phyloP scores from a whole-genome alignment of 1,284 basidiomycete species.

The Papiliotrema nemorosa region DNA sequence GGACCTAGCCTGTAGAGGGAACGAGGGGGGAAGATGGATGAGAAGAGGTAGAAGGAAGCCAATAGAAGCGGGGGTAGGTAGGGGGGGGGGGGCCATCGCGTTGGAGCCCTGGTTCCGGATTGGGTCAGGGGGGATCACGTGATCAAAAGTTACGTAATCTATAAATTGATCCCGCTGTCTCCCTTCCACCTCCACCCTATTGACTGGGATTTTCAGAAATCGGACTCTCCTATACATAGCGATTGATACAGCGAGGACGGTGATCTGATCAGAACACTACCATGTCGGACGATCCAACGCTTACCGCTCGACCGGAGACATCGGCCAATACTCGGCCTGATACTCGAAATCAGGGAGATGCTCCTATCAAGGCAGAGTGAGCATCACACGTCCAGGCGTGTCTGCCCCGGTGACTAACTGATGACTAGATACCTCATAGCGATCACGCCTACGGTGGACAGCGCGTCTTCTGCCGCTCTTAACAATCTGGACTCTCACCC shows the following conservation, averaged over 20 bases:
- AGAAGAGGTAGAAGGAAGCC: constrained; percentile 6
- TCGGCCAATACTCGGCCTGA: constrained; percentile 20
- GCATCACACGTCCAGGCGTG: constrained; percentile 22
- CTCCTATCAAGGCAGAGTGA: constrained; percentile 71
- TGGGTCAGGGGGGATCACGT: not conserved
- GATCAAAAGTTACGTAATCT: too few species aligned
- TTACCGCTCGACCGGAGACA: constrained; percentile 21
- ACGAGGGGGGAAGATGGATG: constrained; percentile 1
- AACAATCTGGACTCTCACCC: constrained; percentile 15
- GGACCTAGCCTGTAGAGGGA: not conserved
- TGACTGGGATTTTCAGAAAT: too few species aligned
- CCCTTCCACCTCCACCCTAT: too few species aligned
- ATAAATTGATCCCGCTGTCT: too few species aligned
- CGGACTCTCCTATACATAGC: too few species aligned
- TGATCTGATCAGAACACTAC: too few species aligned
- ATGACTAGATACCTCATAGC: constrained; percentile 64
- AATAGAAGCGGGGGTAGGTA: constrained; percentile 3
- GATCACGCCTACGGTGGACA: constrained; percentile 54
- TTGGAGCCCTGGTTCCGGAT: not conserved
- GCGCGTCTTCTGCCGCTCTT: constrained; percentile 11
- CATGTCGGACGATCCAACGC: constrained; percentile 19
- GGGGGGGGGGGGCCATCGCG: constrained; percentile 5
- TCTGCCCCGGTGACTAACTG: too few species aligned
- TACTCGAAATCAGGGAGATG: constrained; percentile 54
- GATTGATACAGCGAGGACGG: too few species aligned